Conservation (phyloP, 148 eudicot species). For the Arctostaphylos glauca region DNA sequence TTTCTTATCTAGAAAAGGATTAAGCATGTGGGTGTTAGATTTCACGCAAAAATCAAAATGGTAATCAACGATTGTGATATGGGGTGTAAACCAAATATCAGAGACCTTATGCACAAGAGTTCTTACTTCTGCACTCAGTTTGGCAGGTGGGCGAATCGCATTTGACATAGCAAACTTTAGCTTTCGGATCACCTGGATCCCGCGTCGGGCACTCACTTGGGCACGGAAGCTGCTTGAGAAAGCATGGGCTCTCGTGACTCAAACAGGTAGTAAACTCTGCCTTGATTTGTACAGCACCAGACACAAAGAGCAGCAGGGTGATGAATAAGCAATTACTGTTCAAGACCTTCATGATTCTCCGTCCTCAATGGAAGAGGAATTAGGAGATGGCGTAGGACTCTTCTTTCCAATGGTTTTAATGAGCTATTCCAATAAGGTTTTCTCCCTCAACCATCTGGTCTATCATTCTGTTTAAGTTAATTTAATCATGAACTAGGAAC, state of each 20-base stretch:
- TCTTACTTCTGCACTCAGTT: slow-evolving; percentile 57
- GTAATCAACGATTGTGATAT: not conserved
- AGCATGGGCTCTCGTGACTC: slow-evolving; percentile 42
- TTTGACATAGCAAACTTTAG: slow-evolving; percentile 58
- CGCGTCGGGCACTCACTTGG: slow-evolving; percentile 59
- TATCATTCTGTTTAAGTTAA: not conserved
- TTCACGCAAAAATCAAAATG: not conserved
- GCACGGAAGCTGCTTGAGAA: slow-evolving; percentile 36
- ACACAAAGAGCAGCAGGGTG: slow-evolving; percentile 21
- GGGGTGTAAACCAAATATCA: not conserved
- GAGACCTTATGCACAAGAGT: not conserved
- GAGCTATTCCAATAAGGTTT: not conserved
- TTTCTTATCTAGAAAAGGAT: slow-evolving; percentile 12
- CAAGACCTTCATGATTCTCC: slow-evolving; percentile 22
- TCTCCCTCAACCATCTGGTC: not conserved
- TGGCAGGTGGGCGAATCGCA: slow-evolving; percentile 58
- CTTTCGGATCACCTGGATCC: slow-evolving; percentile 39
- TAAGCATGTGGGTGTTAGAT: not conserved
- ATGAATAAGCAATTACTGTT: slow-evolving; percentile 18
- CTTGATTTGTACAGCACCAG: slow-evolving; percentile 5
- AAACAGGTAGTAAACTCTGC: slow-evolving; percentile 31
- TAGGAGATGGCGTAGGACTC: not conserved
- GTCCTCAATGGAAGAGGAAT: not conserved
- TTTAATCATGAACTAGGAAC: not conserved
- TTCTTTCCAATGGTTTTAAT: slow-evolving; percentile 14